Evolutionary conservation across 2,329 filamentous ascomycete genomes (phyloP).

Genomic region (Orbilia oligospora): DNA sequence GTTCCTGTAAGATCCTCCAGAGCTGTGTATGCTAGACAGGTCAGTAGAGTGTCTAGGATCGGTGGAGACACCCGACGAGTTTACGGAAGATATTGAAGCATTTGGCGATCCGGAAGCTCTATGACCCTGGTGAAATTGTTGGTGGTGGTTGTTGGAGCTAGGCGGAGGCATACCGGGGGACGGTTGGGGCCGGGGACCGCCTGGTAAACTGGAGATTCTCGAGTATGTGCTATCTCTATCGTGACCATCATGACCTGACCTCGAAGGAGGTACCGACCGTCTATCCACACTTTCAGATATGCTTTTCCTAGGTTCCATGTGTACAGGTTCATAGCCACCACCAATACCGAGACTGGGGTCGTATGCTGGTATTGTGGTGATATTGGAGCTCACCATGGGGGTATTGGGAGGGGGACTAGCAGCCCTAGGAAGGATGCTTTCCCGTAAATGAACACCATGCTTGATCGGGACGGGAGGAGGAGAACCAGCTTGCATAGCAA

Average conservation of each 20-base stretch:
- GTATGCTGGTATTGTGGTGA: slow-evolving; percentile 54
- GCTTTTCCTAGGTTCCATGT: slow-evolving; percentile 38
- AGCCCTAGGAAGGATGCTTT: slow-evolving; percentile 35
- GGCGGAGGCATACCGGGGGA: slow-evolving; percentile 23
- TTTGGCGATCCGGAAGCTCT: slow-evolving; percentile 70
- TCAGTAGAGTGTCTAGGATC: slow-evolving; percentile 74
- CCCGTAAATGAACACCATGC: slow-evolving; percentile 40
- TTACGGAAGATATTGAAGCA: slow-evolving; percentile 67
- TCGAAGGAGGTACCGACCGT: slow-evolving; percentile 41
- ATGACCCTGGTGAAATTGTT: slow-evolving; percentile 69
- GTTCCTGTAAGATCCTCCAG: slow-evolving; percentile 58
- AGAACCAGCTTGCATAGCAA: slow-evolving; percentile 46
- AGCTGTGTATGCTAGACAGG: slow-evolving; percentile 74
- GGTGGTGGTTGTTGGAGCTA: slow-evolving; percentile 43
- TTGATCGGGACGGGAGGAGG: slow-evolving; percentile 53
- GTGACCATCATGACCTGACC: slow-evolving; percentile 20
- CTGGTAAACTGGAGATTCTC: slow-evolving; percentile 41
- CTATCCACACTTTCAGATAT: slow-evolving; percentile 32
- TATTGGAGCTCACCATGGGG: slow-evolving; percentile 59
- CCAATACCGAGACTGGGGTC: slow-evolving; percentile 29
- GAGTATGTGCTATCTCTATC: slow-evolving; percentile 29
- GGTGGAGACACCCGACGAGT: slow-evolving; percentile 65
- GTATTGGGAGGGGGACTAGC: slow-evolving; percentile 50
- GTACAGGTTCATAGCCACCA: slow-evolving; percentile 15
- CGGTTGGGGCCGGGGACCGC: slow-evolving; percentile 50